These are phyloP conservation scores for Neonectria sp. DNA, from an alignment of 2,329 filamentous ascomycete genomes.

Conservation along the genomic window DNA sequence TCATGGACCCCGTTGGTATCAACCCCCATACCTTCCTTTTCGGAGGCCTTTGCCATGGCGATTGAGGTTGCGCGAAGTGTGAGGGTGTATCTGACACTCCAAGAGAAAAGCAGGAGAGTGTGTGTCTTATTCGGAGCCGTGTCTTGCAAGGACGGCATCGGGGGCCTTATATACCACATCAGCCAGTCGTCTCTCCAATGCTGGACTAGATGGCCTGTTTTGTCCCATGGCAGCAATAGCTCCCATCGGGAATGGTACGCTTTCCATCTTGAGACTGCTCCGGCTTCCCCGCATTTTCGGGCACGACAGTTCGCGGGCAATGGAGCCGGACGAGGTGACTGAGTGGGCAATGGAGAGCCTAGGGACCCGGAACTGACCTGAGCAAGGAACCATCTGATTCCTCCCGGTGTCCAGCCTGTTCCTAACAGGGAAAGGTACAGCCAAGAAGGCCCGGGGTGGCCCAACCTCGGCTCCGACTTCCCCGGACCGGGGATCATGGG, in stretches of 20 bases:
- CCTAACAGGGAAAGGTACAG: not conserved
- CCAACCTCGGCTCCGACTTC: slow-evolving; percentile 40
- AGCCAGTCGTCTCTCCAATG: not conserved
- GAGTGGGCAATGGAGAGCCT: slow-evolving; percentile 5
- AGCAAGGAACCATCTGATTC: not conserved
- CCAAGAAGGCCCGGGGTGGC: not conserved
- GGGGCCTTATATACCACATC: not conserved
- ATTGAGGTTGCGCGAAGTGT: not conserved
- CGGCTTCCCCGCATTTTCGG: slow-evolving; percentile 26
- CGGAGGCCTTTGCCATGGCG: slow-evolving; percentile 36
- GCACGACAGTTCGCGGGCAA: not conserved
- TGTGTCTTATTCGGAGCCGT: not conserved
- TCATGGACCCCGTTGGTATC: slow-evolving; percentile 34
- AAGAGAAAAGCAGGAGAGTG: not conserved
- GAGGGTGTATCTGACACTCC: not conserved
- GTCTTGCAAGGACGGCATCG: not conserved
- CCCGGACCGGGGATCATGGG: slow-evolving; percentile 37
- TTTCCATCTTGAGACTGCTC: slow-evolving; percentile 9
- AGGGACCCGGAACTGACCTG: not conserved
- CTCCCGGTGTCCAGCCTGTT: not conserved
- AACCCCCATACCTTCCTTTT: slow-evolving; percentile 32
- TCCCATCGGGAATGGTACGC: not conserved
- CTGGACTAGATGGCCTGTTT: not conserved
- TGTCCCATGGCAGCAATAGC: slow-evolving; percentile 14
- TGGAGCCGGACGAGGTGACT: not conserved